phyloP scores from a whole-genome alignment of 2,329 filamentous ascomycete species.

The Nemania sp. region DNA sequence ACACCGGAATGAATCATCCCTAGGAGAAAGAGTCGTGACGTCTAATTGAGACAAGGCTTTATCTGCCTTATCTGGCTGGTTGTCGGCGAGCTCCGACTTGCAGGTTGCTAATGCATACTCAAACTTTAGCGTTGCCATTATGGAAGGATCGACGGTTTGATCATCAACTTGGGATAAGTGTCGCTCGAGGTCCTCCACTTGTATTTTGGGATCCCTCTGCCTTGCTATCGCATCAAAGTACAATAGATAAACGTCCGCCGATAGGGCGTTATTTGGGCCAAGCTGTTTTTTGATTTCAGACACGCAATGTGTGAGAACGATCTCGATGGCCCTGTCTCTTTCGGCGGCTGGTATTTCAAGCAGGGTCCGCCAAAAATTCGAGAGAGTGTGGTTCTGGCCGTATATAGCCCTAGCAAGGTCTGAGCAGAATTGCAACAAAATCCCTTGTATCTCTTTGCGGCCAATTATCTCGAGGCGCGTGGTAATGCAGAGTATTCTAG shows the following conservation, averaged over 20 bases:
- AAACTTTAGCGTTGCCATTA: slow-evolving; percentile 32
- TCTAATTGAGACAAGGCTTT: slow-evolving; percentile 30
- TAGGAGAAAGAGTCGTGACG: slow-evolving; percentile 25
- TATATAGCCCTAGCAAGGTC: slow-evolving; percentile 32
- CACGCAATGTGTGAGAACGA: slow-evolving; percentile 31
- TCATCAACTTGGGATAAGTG: slow-evolving; percentile 30
- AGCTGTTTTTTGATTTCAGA: slow-evolving; percentile 31
- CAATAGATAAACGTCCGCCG: slow-evolving; percentile 34
- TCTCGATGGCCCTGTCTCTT: slow-evolving; percentile 28
- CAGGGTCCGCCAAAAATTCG: slow-evolving; percentile 34
- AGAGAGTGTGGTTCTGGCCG: slow-evolving; percentile 26
- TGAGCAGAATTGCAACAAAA: slow-evolving; percentile 35
- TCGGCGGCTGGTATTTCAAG: slow-evolving; percentile 29
- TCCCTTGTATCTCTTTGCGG: slow-evolving; percentile 33
- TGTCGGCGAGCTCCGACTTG: slow-evolving; percentile 32
- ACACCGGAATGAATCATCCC: slow-evolving; percentile 35
- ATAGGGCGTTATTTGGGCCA: slow-evolving; percentile 31
- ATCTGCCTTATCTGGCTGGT: slow-evolving; percentile 31
- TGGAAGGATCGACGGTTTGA: slow-evolving; percentile 16
- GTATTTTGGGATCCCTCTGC: slow-evolving; percentile 28
- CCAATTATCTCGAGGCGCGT: slow-evolving; percentile 32
- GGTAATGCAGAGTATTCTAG: slow-evolving; percentile 32
- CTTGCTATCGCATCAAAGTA: slow-evolving; percentile 36
- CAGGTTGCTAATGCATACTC: slow-evolving; percentile 35
- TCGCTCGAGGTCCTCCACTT: slow-evolving; percentile 26